Percentiles rank a stretch among this genome's conserved stretches.
Evolutionary conservation across 129 eudicot species (phyloP).

Genomic region (Heracleum sosnowskyi): DNA sequence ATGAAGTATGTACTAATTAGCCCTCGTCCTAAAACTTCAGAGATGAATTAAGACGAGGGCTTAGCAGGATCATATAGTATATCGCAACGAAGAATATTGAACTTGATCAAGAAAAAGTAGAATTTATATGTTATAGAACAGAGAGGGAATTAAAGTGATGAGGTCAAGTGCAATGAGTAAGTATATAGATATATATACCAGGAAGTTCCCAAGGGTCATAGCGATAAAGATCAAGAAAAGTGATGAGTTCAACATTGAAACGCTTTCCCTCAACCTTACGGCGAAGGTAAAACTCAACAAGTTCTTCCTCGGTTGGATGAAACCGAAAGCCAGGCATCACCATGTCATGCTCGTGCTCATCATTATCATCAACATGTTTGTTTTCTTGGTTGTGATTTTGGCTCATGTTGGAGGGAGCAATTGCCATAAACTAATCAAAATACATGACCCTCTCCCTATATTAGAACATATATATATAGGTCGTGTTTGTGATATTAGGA

Average conservation of each 20-base stretch:
- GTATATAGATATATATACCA: constrained; percentile 31
- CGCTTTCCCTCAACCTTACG: constrained; percentile 98
- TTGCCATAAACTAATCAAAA: constrained; percentile 35
- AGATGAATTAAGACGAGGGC: too few species aligned
- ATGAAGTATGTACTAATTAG: too few species aligned
- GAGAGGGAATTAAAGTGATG: background rate
- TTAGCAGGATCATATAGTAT: too few species aligned
- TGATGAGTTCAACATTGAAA: constrained; percentile 92
- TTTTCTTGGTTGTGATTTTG: constrained; percentile 6
- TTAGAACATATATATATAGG: background rate
- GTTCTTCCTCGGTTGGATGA: constrained; percentile 97
- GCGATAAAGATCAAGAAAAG: constrained; percentile 97
- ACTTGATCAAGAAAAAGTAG: background rate
- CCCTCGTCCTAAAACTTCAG: too few species aligned
- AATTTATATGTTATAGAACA: background rate
- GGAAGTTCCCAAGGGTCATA: constrained; percentile 99
- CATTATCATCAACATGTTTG: constrained; percentile 20
- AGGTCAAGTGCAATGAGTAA: background rate
- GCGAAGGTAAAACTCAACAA: constrained; percentile 96
- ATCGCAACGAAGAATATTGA: background rate
- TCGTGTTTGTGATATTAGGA: background rate
- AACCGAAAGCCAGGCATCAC: constrained; percentile 99
- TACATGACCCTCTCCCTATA: background rate
- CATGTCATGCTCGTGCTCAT: constrained; percentile 73
- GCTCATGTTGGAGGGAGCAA: constrained; percentile 25